Evolutionary conservation across 805 yeast species (phyloP).

Genomic region (Yarrowia divulgata): DNA sequence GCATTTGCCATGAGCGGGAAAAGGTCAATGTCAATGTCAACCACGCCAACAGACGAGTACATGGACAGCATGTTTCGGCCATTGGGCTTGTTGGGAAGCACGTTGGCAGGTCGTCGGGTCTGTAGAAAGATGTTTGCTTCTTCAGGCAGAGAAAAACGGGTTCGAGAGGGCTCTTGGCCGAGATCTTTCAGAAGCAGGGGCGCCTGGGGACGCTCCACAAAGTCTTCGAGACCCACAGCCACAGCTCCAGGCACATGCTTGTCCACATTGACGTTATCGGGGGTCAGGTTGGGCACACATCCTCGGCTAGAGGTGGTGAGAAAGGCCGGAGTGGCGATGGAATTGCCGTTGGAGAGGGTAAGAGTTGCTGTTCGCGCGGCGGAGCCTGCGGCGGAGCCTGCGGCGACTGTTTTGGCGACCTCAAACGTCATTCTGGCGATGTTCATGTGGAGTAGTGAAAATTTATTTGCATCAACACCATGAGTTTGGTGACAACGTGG

Average conservation of each 20-base stretch:
- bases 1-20: slow-evolving; percentile 43
- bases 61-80: slow-evolving; percentile 48
- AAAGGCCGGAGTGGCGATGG: slow-evolving; percentile 48
- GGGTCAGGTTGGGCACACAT: slow-evolving; percentile 54
- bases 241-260: slow-evolving; percentile 44
- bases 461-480: background rate
- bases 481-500: background rate
- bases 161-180: slow-evolving; percentile 1
- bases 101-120: slow-evolving; percentile 49
- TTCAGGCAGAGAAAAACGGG: slow-evolving; percentile 45
- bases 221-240: slow-evolving; percentile 52
- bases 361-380: slow-evolving; percentile 33
- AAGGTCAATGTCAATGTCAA: slow-evolving; percentile 45
- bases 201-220: slow-evolving; percentile 48
- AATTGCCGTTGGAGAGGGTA: slow-evolving; percentile 15
- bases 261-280: slow-evolving; percentile 49
- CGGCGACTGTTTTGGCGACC: slow-evolving; percentile 14
- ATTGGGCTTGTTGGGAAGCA: slow-evolving; percentile 50
- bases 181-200: slow-evolving; percentile 11
- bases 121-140: slow-evolving; percentile 46
- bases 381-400: background rate
- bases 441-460: slow-evolving; percentile 36
- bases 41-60: slow-evolving; percentile 52
- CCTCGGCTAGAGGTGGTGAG: slow-evolving; percentile 53
- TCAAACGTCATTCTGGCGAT: slow-evolving; percentile 24